phyloP scores from a whole-genome alignment of 2,329 filamentous ascomycete species.

The Sarocladium brachiariae region DNA sequence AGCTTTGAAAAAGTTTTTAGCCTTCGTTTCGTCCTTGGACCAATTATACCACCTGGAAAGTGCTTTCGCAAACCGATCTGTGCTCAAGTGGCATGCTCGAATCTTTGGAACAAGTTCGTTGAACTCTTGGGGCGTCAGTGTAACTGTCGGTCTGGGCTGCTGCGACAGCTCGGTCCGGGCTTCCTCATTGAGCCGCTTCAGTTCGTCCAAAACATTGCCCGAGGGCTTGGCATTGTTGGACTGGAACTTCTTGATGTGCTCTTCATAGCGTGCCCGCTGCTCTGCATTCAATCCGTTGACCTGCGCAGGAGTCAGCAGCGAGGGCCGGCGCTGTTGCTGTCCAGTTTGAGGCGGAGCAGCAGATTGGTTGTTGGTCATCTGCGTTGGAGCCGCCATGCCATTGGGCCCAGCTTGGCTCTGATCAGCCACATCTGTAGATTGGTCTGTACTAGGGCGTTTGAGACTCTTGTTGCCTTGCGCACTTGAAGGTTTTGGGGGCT shows the following conservation, averaged over 20 bases:
- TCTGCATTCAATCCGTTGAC: conserved; percentile 36
- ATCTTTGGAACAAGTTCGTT: conserved; percentile 39
- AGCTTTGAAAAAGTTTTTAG: conserved; percentile 45
- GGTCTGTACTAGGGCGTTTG: conserved; percentile 45
- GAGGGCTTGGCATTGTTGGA: conserved; percentile 13
- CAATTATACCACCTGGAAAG: conserved; percentile 41
- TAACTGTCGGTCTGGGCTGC: conserved; percentile 8
- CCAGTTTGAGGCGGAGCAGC: not conserved
- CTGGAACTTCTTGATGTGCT: conserved; percentile 28
- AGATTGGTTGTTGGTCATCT: not conserved
- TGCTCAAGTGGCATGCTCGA: conserved; percentile 31
- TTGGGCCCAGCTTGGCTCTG: conserved; percentile 1
- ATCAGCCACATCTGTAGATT: conserved; percentile 24
- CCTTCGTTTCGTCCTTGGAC: conserved; percentile 42
- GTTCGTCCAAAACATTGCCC: conserved; percentile 27
- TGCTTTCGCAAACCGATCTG: conserved; percentile 37
- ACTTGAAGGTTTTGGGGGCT: conserved; percentile 30
- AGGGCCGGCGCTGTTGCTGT: conserved; percentile 2
- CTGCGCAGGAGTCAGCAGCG: not conserved
- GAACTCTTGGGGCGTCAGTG: conserved; percentile 38
- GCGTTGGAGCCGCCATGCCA: not conserved
- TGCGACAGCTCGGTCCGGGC: conserved; percentile 32
- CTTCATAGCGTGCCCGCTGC: conserved; percentile 27
- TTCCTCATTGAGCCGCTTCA: conserved; percentile 31
- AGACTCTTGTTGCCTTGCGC: conserved; percentile 36